Percentiles rank a stretch among this genome's conserved stretches.
Conservation (phyloP, 2,329 filamentous ascomycete species). For the Rhynchosporium secalis region DNA sequence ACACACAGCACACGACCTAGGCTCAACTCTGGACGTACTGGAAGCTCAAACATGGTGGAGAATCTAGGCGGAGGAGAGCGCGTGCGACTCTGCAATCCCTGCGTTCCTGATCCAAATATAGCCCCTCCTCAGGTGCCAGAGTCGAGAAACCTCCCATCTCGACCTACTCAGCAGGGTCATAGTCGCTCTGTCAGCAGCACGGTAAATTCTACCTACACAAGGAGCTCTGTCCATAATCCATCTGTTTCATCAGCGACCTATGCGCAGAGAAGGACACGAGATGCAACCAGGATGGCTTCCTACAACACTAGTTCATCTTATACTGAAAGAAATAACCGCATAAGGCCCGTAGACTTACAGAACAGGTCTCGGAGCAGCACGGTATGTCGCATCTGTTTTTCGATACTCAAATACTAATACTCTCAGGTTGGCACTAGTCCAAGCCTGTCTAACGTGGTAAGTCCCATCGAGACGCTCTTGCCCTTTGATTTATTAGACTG, state of each 20-base stretch:
- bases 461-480: background rate
- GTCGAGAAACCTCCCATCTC: constrained; percentile 16
- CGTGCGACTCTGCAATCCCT: constrained; percentile 71
- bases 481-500: background rate
- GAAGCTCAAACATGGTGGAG: constrained; percentile 28
- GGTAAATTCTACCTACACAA: background rate
- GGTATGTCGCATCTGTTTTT: constrained; percentile 22
- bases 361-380: constrained; percentile 35
- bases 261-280: constrained; percentile 18
- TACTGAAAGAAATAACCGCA: constrained; percentile 18
- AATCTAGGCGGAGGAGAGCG: constrained; percentile 62
- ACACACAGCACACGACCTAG: constrained; percentile 17
- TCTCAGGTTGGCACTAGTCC: constrained; percentile 16
- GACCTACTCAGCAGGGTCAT: constrained; percentile 19
- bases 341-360: constrained; percentile 21
- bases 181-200: constrained; percentile 29
- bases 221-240: background rate
- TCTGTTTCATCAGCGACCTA: background rate
- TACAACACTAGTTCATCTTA: constrained; percentile 18
- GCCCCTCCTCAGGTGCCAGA: constrained; percentile 47
- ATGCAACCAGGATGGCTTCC: constrained; percentile 18
- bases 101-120: constrained; percentile 68
- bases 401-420: background rate
- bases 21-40: constrained; percentile 26
- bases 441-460: constrained; percentile 8